These are phyloP conservation scores for Umbelopsis ramanniana DNA, from an alignment of 192 early-diverging fungal genomes.

Conservation along the genomic window DNA sequence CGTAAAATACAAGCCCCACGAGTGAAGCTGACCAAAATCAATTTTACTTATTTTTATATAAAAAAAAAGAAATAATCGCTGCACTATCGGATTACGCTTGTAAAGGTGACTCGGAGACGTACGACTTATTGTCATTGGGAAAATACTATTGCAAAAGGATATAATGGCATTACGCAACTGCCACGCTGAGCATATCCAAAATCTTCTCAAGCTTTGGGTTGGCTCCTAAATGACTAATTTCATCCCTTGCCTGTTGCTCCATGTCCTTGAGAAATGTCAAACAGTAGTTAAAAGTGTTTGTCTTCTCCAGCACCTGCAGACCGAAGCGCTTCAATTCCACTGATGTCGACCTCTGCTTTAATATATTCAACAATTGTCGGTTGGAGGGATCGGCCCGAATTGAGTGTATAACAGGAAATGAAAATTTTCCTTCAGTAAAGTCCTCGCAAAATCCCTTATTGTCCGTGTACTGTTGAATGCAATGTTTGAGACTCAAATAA, in stretches of 20 bases:
- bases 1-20: too few relatives aligned
- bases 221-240: constrained; percentile 78
- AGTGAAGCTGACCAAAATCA: too few relatives aligned
- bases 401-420: constrained; percentile 91
- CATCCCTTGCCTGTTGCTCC: constrained; percentile 64
- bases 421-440: constrained; percentile 98
- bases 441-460: constrained; percentile 99
- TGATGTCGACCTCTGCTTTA: constrained; percentile 84
- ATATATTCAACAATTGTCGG: constrained; percentile 81
- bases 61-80: too few relatives aligned
- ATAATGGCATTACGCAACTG: background rate
- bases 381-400: constrained; percentile 66
- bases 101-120: background rate
- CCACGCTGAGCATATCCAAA: constrained; percentile 53
- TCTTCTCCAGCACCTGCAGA: constrained; percentile 77
- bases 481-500: background rate
- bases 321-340: constrained; percentile 88
- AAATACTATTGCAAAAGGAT: background rate
- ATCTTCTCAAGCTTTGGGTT: constrained; percentile 73
- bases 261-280: constrained; percentile 60
- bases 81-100: too few relatives aligned
- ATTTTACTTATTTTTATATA: too few relatives aligned
- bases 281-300: constrained; percentile 83
- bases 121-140: background rate
- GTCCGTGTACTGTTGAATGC: constrained; percentile 72